A percentile compares a stretch with the other conserved stretches of the same genome.
Conservation (phyloP, 2,329 filamentous ascomycete genomes). For the Paracamarosporium sp. region DNA sequence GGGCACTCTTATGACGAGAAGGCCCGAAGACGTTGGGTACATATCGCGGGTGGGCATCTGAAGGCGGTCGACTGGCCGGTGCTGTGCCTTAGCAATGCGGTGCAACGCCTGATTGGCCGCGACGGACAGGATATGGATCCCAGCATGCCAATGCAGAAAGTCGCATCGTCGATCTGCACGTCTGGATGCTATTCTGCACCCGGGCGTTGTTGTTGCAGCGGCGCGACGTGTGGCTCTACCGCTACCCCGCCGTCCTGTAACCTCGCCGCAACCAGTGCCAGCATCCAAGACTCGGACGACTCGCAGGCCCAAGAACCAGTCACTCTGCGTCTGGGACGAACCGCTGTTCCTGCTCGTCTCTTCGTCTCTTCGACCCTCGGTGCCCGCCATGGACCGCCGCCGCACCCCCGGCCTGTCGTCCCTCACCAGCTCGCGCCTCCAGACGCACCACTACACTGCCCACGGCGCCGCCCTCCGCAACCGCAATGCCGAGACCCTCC, state of each 20-base stretch:
- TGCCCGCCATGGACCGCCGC: slow-evolving; percentile 56
- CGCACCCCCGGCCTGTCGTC: slow-evolving; percentile 88
- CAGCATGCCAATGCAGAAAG: not conserved
- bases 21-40: not conserved
- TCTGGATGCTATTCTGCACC: not conserved
- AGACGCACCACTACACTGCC: slow-evolving; percentile 86
- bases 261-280: not conserved
- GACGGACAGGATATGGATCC: not conserved
- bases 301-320: not conserved
- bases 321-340: too few relatives aligned
- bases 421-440: slow-evolving; percentile 63
- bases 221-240: not conserved
- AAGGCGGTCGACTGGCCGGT: not conserved
- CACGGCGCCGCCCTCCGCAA: slow-evolving; percentile 89
- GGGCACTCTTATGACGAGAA: not conserved
- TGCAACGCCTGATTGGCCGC: not conserved
- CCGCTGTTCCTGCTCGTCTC: too few relatives aligned
- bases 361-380: not conserved
- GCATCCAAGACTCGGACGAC: too few relatives aligned
- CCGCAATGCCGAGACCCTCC: slow-evolving; percentile 82
- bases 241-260: not conserved
- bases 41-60: slow-evolving; percentile 1
- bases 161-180: not conserved
- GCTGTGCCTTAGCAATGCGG: not conserved
- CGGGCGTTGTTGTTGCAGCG: not conserved